phyloP scores from a whole-genome alignment of 768 basidiomycete genomes.

The Tricholoma terreum region DNA sequence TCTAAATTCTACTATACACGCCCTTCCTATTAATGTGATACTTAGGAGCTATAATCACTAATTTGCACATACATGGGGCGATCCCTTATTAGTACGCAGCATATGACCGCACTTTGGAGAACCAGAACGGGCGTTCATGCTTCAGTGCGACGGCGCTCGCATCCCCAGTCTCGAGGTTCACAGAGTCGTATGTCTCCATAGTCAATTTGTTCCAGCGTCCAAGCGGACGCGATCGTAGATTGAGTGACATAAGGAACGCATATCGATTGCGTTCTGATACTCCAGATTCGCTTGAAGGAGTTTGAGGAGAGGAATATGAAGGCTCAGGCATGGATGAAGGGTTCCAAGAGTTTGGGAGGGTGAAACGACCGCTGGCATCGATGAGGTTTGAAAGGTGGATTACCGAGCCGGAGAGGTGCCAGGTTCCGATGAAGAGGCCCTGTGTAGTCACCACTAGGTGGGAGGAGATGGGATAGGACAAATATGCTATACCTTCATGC shows the following conservation, averaged over 20 bases:
- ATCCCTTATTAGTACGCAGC: constrained; percentile 11
- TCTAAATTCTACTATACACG: background rate
- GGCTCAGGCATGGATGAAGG: background rate
- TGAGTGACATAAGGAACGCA: constrained; percentile 70
- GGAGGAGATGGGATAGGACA: background rate
- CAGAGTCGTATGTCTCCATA: constrained; percentile 68
- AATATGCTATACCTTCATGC: constrained; percentile 59
- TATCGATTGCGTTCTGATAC: constrained; percentile 42
- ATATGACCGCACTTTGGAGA: constrained; percentile 84
- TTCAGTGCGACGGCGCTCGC: constrained; percentile 65
- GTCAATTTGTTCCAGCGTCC: constrained; percentile 86
- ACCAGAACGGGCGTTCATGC: constrained; percentile 90
- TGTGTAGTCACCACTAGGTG: constrained; percentile 22
- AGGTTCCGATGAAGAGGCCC: constrained; percentile 73
- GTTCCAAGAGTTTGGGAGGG: constrained; percentile 19
- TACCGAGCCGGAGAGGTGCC: constrained; percentile 62
- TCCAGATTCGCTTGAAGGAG: constrained; percentile 8
- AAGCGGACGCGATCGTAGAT: constrained; percentile 70
- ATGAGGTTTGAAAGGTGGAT: constrained; percentile 63
- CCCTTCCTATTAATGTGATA: background rate
- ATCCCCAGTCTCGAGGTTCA: constrained; percentile 76
- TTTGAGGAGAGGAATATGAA: background rate
- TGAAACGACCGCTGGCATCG: constrained; percentile 47
- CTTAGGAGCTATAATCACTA: background rate
- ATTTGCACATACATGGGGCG: background rate